These are phyloP conservation scores for Phaeolepiota aurea DNA, from an alignment of 768 basidiomycete species.

Conservation along the genomic window DNA sequence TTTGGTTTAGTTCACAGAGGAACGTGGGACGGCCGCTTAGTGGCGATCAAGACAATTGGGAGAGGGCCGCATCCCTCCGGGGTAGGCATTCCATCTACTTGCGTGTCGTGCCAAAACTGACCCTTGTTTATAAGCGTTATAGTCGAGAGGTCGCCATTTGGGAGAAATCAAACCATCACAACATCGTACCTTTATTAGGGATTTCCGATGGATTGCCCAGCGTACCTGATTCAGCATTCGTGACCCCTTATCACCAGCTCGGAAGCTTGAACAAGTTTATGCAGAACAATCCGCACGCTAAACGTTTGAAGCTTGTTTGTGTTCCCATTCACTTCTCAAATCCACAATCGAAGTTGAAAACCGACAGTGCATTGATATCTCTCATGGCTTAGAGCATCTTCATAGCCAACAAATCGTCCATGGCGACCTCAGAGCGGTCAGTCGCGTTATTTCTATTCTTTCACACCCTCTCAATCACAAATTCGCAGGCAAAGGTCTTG, in stretches of 20 bases:
- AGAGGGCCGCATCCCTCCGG: neutral
- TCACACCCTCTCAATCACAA: neutral
- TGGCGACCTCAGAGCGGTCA: constrained; percentile 3
- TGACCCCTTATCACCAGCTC: neutral
- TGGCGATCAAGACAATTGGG: constrained; percentile 5
- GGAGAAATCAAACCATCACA: neutral
- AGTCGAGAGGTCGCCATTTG: neutral
- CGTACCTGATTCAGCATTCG: neutral
- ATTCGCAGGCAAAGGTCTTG: constrained; percentile 6
- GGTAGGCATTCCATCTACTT: neutral
- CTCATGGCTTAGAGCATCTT: constrained; percentile 2
- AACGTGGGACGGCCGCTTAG: neutral
- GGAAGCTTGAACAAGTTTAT: neutral
- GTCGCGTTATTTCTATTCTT: neutral
- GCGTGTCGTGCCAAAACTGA: neutral
- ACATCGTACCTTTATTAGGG: neutral
- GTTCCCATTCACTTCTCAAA: neutral
- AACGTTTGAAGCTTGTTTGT: constrained; percentile 3
- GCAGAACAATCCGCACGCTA: neutral
- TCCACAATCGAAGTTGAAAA: neutral
- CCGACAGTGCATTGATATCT: constrained; percentile 1
- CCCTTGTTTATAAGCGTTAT: neutral
- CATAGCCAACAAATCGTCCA: constrained; percentile 4
- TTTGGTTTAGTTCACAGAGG: neutral
- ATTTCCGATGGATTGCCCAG: neutral